These are phyloP conservation scores for Hymenoscyphus salicellus DNA, from an alignment of 2,329 filamentous ascomycete species.

Conservation along the genomic window DNA sequence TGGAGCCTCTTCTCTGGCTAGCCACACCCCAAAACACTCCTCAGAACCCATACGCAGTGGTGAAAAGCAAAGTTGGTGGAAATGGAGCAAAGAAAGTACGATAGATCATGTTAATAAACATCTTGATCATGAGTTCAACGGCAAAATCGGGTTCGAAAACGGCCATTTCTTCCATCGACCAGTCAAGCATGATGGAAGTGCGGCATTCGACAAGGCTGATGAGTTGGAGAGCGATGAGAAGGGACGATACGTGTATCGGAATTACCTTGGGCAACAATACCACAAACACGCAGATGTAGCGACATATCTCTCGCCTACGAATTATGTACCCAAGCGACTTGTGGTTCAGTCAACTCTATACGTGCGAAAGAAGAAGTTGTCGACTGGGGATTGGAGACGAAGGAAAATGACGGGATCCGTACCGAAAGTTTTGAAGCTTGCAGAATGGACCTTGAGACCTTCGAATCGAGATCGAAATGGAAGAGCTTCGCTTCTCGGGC, in stretches of 20 bases:
- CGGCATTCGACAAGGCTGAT: constrained; percentile 12
- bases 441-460: constrained; percentile 25
- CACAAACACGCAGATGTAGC: constrained; percentile 30
- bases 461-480: constrained; percentile 16
- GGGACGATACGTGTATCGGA: constrained; percentile 22
- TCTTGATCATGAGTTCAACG: constrained; percentile 11
- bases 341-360: constrained; percentile 26
- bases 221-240: constrained; percentile 14
- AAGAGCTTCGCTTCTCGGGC: constrained; percentile 14
- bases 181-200: constrained; percentile 1
- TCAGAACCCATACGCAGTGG: not conserved
- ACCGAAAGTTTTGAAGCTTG: constrained; percentile 22
- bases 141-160: constrained; percentile 12
- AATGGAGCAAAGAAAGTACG: not conserved
- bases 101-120: constrained; percentile 3
- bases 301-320: constrained; percentile 31
- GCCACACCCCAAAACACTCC: not conserved
- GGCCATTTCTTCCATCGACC: constrained; percentile 15
- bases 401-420: constrained; percentile 25
- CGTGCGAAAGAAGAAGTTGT: constrained; percentile 17
- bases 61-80: not conserved
- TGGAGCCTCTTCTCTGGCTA: not conserved
- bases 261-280: constrained; percentile 24
- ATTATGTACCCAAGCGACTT: constrained; percentile 24
- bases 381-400: constrained; percentile 27